A percentile compares a stretch with the other conserved stretches of the same genome.
These are phyloP conservation scores for Emericellopsis atlantica DNA, from an alignment of 2,329 filamentous ascomycete genomes.

Conservation along the genomic window DNA sequence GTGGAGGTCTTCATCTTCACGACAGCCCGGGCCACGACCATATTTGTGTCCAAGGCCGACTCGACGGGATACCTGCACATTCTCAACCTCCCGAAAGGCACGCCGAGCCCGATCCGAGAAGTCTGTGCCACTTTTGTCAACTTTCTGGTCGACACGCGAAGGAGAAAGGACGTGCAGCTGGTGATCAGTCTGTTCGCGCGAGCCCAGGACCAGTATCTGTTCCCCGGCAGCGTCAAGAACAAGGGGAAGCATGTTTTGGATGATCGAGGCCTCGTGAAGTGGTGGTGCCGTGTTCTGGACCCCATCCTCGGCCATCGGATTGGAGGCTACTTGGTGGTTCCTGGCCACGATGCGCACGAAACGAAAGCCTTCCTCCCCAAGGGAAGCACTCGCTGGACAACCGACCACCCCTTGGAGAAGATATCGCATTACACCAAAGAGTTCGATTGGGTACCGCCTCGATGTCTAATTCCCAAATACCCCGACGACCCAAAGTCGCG, in stretches of 20 bases:
- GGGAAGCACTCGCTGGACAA: slow-evolving; percentile 35
- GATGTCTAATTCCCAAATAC: slow-evolving; percentile 79
- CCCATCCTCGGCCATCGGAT: slow-evolving; percentile 48
- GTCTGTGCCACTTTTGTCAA: slow-evolving; percentile 65
- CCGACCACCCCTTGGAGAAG: slow-evolving; percentile 55
- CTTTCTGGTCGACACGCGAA: slow-evolving; percentile 57
- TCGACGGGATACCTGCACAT: slow-evolving; percentile 78
- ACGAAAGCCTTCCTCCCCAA: slow-evolving; percentile 67
- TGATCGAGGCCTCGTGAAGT: slow-evolving; percentile 79
- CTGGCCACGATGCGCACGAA: slow-evolving; percentile 73
- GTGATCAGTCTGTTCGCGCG: slow-evolving; percentile 86
- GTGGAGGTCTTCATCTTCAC: slow-evolving; percentile 83
- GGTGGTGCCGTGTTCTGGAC: slow-evolving; percentile 89
- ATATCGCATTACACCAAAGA: slow-evolving; percentile 51
- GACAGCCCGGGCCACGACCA: slow-evolving; percentile 65
- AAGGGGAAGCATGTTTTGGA: slow-evolving; percentile 79
- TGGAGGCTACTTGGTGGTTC: slow-evolving; percentile 77
- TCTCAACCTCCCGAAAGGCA: slow-evolving; percentile 42
- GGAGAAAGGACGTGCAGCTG: slow-evolving; percentile 46
- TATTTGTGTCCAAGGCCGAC: slow-evolving; percentile 95
- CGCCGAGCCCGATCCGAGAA: slow-evolving; percentile 59
- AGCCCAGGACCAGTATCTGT: slow-evolving; percentile 87
- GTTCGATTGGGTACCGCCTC: slow-evolving; percentile 51
- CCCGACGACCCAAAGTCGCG: slow-evolving; percentile 93
- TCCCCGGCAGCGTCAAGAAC: slow-evolving; percentile 83